Evolutionary conservation across 2,329 filamentous ascomycete genomes (phyloP).

Genomic region (Trichophyton benhamiae): DNA sequence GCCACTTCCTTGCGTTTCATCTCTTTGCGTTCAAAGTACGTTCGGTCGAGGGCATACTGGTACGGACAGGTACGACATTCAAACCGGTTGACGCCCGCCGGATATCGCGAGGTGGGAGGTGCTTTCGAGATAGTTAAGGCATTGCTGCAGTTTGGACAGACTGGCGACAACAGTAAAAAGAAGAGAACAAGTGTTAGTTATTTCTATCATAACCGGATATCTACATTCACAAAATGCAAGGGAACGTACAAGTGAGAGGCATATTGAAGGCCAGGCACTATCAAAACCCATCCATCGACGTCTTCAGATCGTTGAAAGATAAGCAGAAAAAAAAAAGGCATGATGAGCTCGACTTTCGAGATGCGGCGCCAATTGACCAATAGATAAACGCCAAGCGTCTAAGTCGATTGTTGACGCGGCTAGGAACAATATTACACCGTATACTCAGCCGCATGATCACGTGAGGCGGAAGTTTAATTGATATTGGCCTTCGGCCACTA

Average conservation of each 20-base stretch:
- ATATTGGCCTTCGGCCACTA: too few relatives aligned
- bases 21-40: conserved; percentile 65
- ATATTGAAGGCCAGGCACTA: conserved; percentile 14
- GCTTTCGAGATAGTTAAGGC: conserved; percentile 35
- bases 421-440: not conserved
- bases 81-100: conserved; percentile 57
- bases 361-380: not conserved
- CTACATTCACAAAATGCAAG: not conserved
- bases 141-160: conserved; percentile 41
- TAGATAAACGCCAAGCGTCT: not conserved
- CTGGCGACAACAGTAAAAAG: conserved; percentile 17
- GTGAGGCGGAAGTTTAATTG: too few relatives aligned
- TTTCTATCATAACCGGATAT: not conserved
- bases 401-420: not conserved
- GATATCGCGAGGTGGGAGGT: conserved; percentile 27
- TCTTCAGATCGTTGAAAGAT: not conserved
- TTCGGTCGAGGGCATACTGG: conserved; percentile 66
- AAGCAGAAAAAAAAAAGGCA: not conserved
- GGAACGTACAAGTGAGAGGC: conserved; percentile 29
- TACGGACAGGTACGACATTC: conserved; percentile 95
- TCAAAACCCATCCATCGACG: not conserved
- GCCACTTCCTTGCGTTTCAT: conserved; percentile 81
- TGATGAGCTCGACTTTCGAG: not conserved
- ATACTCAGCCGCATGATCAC: too few relatives aligned
- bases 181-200: conserved; percentile 7